Conservation (phyloP, 352 stramenopile species). For the Phytopythium litorale region DNA sequence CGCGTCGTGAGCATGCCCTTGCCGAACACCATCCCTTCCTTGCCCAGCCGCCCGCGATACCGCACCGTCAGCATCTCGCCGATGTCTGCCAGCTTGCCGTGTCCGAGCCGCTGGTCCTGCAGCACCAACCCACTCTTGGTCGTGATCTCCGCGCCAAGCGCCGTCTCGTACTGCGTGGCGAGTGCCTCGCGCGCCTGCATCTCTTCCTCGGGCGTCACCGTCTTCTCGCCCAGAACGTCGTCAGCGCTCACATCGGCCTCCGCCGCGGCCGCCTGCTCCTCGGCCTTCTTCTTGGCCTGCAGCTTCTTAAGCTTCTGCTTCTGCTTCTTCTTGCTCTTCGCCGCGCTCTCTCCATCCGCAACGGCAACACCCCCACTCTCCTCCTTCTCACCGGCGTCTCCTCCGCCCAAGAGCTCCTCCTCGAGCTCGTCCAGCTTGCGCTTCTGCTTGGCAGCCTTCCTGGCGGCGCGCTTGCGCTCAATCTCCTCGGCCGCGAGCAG, state of each 20-base stretch:
- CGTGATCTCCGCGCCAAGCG: slow-evolving; percentile 45
- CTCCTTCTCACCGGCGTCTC: too few relatives aligned
- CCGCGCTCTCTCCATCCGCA: slow-evolving; percentile 1
- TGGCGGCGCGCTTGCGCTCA: slow-evolving; percentile 8
- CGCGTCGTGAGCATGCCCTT: slow-evolving; percentile 71
- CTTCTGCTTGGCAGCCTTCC: slow-evolving; percentile 14
- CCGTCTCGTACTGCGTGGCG: slow-evolving; percentile 47
- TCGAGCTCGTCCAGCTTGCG: too few relatives aligned
- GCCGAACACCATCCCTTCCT: slow-evolving; percentile 63
- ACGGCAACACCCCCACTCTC: too few relatives aligned
- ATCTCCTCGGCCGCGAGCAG: slow-evolving; percentile 9
- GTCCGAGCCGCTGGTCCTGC: slow-evolving; percentile 48
- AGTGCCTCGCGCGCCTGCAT: slow-evolving; percentile 39
- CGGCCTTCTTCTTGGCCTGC: slow-evolving; percentile 8
- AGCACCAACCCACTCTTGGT: slow-evolving; percentile 54
- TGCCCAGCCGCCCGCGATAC: slow-evolving; percentile 55
- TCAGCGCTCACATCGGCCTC: slow-evolving; percentile 12
- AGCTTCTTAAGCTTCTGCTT: slow-evolving; percentile 16
- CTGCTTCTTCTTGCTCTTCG: slow-evolving; percentile 16
- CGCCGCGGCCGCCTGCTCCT: slow-evolving; percentile 8
- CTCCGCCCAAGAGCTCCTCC: too few relatives aligned
- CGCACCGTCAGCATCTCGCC: slow-evolving; percentile 78
- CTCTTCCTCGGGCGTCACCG: slow-evolving; percentile 21
- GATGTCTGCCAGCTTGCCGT: slow-evolving; percentile 38
- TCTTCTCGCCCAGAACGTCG: slow-evolving; percentile 22